A percentile compares a stretch with the other conserved stretches of the same genome.
phyloP scores from a whole-genome alignment of 192 early-diverging fungal genomes.

The Podila clonocystis region DNA sequence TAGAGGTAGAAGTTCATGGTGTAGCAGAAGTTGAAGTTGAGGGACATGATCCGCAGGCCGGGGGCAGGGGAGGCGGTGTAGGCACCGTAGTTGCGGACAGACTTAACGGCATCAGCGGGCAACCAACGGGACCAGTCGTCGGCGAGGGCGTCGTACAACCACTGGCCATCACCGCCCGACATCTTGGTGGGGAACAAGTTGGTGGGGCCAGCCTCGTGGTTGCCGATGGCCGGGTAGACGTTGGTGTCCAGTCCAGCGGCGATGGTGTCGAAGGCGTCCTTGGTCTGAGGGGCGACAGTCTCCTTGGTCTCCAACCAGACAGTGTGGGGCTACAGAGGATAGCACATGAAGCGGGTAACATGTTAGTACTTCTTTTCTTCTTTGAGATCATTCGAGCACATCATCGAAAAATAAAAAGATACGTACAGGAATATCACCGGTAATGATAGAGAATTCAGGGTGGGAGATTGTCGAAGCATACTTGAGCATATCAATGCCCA shows the following conservation, averaged over 20 bases:
- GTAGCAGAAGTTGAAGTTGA: conserved; percentile 70
- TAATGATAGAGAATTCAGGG: conserved; percentile 2
- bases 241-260: conserved; percentile 2
- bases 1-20: conserved; percentile 62
- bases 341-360: too few relatives aligned
- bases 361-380: neutral
- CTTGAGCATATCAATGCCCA: conserved; percentile 5
- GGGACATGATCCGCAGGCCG: conserved; percentile 57
- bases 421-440: conserved; percentile 6
- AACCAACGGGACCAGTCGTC: conserved; percentile 58
- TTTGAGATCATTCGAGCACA: neutral
- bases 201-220: conserved; percentile 61
- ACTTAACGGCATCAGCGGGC: conserved; percentile 15
- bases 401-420: neutral
- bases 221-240: conserved; percentile 58
- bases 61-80: conserved; percentile 50
- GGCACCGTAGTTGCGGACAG: conserved; percentile 49
- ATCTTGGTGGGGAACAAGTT: conserved; percentile 40
- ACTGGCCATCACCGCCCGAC: conserved; percentile 35
- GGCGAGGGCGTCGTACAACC: conserved; percentile 56
- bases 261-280: conserved; percentile 1
- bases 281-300: conserved; percentile 3
- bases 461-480: neutral
- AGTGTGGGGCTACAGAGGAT: conserved; percentile 15
- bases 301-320: conserved; percentile 14